phyloP scores from a whole-genome alignment of 192 early-diverging fungal genomes.

The Diversispora epigaea region DNA sequence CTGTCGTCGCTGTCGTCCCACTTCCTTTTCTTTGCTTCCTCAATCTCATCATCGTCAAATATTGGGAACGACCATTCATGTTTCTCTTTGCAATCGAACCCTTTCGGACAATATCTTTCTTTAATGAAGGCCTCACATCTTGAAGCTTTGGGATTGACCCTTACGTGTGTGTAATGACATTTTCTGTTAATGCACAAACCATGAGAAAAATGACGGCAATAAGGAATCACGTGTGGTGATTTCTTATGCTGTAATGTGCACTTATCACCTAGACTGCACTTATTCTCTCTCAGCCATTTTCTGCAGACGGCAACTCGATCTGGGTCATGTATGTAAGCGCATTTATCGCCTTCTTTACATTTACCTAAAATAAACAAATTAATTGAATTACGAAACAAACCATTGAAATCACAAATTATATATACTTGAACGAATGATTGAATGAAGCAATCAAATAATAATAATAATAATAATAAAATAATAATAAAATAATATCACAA shows the following conservation, averaged over 20 bases:
- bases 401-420: neutral
- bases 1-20: no score
- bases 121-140: slow-evolving; percentile 3
- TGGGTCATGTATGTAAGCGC: slow-evolving; percentile 12
- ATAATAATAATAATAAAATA: no score
- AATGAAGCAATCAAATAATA: no score
- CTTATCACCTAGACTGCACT: neutral
- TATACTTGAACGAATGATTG: neutral
- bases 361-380: neutral
- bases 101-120: slow-evolving; percentile 15
- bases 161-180: slow-evolving; percentile 23
- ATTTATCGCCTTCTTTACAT: slow-evolving; percentile 17
- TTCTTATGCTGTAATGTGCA: slow-evolving; percentile 2
- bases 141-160: neutral
- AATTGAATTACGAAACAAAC: neutral
- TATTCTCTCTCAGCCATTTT: slow-evolving; percentile 4
- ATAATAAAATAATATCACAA: no score
- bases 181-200: neutral
- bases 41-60: no score
- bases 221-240: slow-evolving; percentile 14
- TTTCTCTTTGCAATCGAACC: slow-evolving; percentile 1
- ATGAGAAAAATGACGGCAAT: slow-evolving; percentile 15
- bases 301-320: slow-evolving; percentile 4
- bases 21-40: no score
- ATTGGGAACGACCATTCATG: slow-evolving; percentile 1